Evolutionary conservation across 345 rosid genomes (phyloP).

Genomic region (Turnera subulata): DNA sequence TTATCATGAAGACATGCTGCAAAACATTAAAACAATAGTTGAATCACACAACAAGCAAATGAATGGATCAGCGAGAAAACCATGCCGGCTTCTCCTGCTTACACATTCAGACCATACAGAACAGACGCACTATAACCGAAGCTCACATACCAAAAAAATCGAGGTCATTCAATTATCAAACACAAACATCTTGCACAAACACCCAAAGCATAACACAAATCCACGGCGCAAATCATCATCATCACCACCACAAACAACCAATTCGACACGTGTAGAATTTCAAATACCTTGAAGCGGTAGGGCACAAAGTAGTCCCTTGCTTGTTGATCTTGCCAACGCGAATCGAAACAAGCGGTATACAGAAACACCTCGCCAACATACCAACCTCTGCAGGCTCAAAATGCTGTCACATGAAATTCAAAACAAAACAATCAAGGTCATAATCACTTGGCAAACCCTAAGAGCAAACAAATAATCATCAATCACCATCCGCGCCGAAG

Average conservation of each 20-base stretch:
- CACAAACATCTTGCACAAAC: not conserved
- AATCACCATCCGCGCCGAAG: not conserved
- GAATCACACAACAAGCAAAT: too few species aligned
- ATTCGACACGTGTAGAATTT: not conserved
- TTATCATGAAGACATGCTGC: too few species aligned
- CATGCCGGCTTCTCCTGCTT: too few species aligned
- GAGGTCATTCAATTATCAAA: not conserved
- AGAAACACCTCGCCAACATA: constrained; percentile 89
- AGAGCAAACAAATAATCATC: not conserved
- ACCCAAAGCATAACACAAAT: not conserved
- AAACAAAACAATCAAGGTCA: not conserved
- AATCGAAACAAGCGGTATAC: constrained; percentile 84
- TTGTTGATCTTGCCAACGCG: constrained; percentile 84
- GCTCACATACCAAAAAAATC: too few species aligned
- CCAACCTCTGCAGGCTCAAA: constrained; percentile 92
- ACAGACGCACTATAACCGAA: not conserved
- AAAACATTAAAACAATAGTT: too few species aligned
- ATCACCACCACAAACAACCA: not conserved
- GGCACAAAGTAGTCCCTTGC: constrained; percentile 62
- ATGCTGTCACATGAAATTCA: constrained; percentile 40
- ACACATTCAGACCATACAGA: too few species aligned
- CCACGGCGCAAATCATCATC: not conserved
- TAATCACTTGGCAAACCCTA: not conserved
- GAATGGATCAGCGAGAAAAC: too few species aligned
- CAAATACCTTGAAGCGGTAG: constrained; percentile 69